These are phyloP conservation scores for Neltuma alba DNA, from an alignment of 306 rosid genomes.

Conservation along the genomic window DNA sequence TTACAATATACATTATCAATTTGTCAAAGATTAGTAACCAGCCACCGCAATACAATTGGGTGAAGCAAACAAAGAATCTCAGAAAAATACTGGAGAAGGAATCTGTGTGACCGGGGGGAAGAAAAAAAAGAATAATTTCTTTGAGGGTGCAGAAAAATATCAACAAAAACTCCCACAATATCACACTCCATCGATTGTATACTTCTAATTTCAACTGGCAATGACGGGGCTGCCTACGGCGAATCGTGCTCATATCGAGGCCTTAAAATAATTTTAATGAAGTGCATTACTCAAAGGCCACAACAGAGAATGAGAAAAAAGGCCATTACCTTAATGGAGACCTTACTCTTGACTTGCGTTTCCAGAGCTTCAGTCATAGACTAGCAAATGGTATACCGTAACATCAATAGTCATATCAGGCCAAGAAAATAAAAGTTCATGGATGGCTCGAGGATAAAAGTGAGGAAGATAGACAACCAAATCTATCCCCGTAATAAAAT, in stretches of 20 bases:
- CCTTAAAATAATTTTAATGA: neutral
- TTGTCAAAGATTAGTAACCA: neutral
- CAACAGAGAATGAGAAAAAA: neutral
- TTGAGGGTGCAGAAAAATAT: neutral
- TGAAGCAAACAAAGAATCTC: neutral
- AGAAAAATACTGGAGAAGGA: neutral
- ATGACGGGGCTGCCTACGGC: neutral
- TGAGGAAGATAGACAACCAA: neutral
- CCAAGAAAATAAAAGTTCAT: neutral
- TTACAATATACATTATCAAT: neutral
- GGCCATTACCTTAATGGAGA: conserved; percentile 69
- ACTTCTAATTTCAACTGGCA: neutral
- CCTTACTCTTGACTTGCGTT: conserved; percentile 85
- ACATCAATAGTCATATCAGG: conserved; percentile 17
- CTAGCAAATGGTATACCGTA: conserved; percentile 37
- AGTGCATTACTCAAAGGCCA: neutral
- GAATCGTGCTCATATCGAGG: neutral
- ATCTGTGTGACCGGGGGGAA: neutral
- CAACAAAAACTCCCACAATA: neutral
- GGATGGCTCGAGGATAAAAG: neutral
- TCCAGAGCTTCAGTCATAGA: conserved; percentile 96
- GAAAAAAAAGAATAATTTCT: neutral
- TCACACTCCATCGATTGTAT: neutral
- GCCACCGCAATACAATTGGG: neutral
- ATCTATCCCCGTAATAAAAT: neutral